Evolutionary conservation across 352 stramenopile genomes (phyloP).

Genomic region (Sclerospora graminicola): DNA sequence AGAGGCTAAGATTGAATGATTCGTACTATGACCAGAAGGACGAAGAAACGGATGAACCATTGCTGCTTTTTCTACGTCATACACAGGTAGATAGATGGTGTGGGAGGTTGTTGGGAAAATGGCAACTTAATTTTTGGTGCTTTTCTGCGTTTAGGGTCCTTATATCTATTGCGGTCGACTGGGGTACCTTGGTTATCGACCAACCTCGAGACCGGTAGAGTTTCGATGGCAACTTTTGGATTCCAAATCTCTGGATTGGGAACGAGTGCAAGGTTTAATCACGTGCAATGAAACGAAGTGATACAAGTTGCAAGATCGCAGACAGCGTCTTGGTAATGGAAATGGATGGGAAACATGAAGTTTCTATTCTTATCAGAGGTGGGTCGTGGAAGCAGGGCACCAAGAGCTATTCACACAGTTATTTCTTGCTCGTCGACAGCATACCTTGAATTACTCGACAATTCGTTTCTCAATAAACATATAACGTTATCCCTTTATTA

Average conservation of each 20-base stretch:
- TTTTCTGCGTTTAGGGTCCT: slow-evolving; percentile 12
- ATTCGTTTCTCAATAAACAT: too few species aligned
- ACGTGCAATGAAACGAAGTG: too few species aligned
- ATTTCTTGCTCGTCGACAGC: too few species aligned
- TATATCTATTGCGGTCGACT: slow-evolving; percentile 63
- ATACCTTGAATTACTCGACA: too few species aligned
- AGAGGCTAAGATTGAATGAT: slow-evolving; percentile 15
- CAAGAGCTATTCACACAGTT: too few species aligned
- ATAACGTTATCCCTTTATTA: too few species aligned
- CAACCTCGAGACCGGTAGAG: slow-evolving; percentile 27
- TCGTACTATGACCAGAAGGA: slow-evolving; percentile 11
- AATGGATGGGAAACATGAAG: too few species aligned
- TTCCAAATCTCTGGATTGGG: slow-evolving; percentile 15
- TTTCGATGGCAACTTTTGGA: slow-evolving; percentile 66
- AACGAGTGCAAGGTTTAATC: too few species aligned
- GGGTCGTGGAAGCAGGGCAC: too few species aligned
- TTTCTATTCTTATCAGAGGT: too few species aligned
- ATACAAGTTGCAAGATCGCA: too few species aligned
- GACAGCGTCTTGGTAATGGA: too few species aligned
- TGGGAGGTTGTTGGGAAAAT: not conserved
- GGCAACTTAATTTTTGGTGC: not conserved
- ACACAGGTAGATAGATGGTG: slow-evolving; percentile 14
- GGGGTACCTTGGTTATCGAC: slow-evolving; percentile 33
- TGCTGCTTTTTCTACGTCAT: slow-evolving; percentile 50
- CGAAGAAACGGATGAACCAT: slow-evolving; percentile 4